Conservation (phyloP, 23 red algal species). For the Gracilaria gracilis region DNA sequence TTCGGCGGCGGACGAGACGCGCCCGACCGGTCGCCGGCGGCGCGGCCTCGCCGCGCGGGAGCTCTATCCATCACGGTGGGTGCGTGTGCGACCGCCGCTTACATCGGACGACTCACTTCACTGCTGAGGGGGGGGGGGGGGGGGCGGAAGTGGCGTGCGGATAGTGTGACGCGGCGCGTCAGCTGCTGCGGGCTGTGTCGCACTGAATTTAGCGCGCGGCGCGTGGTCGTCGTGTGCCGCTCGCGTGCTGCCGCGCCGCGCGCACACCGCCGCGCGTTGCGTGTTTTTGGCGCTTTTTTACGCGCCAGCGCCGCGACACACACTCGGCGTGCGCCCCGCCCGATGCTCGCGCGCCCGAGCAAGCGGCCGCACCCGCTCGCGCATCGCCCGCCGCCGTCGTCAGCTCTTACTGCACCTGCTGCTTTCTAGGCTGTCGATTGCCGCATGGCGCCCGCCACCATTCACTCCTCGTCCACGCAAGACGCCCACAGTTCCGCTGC, state of each 20-base stretch:
- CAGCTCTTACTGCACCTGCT: neutral
- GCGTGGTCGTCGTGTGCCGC: conserved; percentile 1
- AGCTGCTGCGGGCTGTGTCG: neutral
- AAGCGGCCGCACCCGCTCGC: no score
- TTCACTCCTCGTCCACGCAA: neutral
- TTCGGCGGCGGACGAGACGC: neutral
- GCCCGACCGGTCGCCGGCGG: neutral
- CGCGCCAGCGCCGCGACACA: no score
- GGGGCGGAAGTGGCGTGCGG: neutral
- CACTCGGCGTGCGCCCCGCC: no score
- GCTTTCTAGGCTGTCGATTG: neutral
- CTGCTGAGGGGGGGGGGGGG: neutral
- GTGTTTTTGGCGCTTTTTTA: neutral
- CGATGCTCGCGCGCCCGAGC: no score
- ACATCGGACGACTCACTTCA: conserved; percentile 46
- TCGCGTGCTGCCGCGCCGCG: neutral
- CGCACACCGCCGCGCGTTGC: no score
- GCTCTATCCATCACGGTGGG: conserved; percentile 31
- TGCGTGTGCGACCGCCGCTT: neutral
- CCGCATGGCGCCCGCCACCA: conserved; percentile 37
- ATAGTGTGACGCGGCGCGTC: neutral
- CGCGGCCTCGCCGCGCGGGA: conserved; percentile 31
- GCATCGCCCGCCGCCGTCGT: no score
- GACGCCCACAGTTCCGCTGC: neutral
- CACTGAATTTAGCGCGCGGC: conserved; percentile 6